A percentile compares a stretch with the other conserved stretches of the same genome.
These are phyloP conservation scores for Pelargonium citronellum DNA, from an alignment of 441 rosid genomes.

Conservation along the genomic window DNA sequence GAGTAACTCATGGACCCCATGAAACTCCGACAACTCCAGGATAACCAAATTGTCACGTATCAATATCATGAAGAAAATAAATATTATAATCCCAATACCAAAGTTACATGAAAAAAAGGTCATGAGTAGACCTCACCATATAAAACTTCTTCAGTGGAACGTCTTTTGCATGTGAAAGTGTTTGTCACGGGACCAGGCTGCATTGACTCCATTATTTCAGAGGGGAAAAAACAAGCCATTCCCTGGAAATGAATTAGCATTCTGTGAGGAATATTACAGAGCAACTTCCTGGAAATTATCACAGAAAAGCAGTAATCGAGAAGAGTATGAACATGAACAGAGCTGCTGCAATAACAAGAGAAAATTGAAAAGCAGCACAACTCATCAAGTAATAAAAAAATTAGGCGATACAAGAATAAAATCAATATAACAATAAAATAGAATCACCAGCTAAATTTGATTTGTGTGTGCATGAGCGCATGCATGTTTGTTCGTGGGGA, in stretches of 20 bases:
- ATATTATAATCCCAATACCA: too few species aligned
- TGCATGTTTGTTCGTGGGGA: too few species aligned
- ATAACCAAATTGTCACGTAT: not conserved
- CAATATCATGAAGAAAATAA: not conserved
- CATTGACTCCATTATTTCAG: not conserved
- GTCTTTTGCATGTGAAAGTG: constrained; percentile 1
- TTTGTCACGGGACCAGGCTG: not conserved
- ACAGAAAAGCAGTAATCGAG: not conserved
- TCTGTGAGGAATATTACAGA: not conserved
- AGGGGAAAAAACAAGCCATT: too few species aligned
- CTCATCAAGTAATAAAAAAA: too few species aligned
- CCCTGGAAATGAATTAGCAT: too few species aligned
- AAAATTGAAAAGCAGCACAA: too few species aligned
- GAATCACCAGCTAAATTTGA: too few species aligned
- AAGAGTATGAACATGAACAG: not conserved
- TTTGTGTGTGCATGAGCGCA: too few species aligned
- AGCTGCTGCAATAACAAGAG: too few species aligned
- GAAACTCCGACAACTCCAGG: not conserved
- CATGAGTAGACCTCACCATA: not conserved
- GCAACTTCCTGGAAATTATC: not conserved
- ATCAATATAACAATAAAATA: too few species aligned
- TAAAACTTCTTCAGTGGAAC: not conserved
- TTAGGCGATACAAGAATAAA: too few species aligned
- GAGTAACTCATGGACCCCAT: not conserved
- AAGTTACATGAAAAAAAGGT: not conserved